Conservation (phyloP, 371 early-diverging fungal genomes). For the Mucor ambiguus region DNA sequence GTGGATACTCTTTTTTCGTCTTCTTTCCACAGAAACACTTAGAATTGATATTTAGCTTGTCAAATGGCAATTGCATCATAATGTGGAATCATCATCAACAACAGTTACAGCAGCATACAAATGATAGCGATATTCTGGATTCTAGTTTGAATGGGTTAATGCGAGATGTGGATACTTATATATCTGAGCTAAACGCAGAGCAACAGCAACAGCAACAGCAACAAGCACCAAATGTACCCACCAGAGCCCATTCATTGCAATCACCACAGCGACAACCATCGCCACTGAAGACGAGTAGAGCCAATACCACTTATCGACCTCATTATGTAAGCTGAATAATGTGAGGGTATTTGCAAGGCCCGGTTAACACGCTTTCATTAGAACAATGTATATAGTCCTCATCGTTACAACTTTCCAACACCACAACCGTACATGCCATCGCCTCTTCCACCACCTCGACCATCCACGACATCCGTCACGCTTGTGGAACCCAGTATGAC, state of each 20-base stretch:
- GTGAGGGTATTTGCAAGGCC: not conserved
- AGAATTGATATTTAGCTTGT: not conserved
- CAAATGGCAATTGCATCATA: not conserved
- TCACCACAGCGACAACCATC: slow-evolving; percentile 3
- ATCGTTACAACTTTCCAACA: not conserved
- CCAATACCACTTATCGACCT: slow-evolving; percentile 12
- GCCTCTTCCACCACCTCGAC: not conserved
- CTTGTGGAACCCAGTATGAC: slow-evolving; percentile 14
- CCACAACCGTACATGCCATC: not conserved
- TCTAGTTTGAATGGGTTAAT: slow-evolving; percentile 11
- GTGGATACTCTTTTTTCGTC: not conserved
- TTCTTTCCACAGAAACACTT: not conserved
- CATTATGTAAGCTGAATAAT: not conserved
- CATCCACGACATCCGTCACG: not conserved
- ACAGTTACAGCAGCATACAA: not conserved
- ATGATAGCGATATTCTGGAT: not conserved
- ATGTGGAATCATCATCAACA: not conserved
- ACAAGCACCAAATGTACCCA: not conserved
- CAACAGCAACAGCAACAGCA: not conserved
- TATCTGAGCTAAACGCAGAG: slow-evolving; percentile 19
- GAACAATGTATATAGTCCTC: not conserved
- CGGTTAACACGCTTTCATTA: not conserved
- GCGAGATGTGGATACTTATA: slow-evolving; percentile 28
- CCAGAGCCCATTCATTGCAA: slow-evolving; percentile 16
- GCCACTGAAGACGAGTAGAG: not conserved